These are phyloP conservation scores for Xylariaceae sp. DNA, from an alignment of 2,329 filamentous ascomycete species.

Conservation along the genomic window DNA sequence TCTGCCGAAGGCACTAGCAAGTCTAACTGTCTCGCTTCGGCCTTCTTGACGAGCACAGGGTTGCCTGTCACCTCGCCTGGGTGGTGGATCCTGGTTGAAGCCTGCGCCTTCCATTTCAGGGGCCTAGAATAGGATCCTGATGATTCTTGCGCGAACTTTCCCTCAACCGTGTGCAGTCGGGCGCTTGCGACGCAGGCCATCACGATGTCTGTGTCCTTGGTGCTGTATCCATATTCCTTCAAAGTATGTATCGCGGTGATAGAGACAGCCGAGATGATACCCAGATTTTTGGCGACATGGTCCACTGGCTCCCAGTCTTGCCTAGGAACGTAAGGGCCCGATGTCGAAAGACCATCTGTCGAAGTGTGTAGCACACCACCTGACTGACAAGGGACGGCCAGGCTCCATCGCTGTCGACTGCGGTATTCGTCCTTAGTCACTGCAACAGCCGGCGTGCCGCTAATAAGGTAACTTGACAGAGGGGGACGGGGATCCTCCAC, in stretches of 20 bases:
- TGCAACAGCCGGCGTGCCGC: conserved; percentile 27
- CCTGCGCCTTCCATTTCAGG: conserved; percentile 19
- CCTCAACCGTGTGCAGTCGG: conserved; percentile 25
- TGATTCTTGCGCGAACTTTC: conserved; percentile 1
- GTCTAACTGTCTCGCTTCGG: conserved; percentile 15
- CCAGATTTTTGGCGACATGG: conserved; percentile 25
- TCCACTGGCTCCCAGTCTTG: conserved; percentile 11
- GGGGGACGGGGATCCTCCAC: conserved; percentile 13
- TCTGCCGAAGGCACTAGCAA: conserved; percentile 32
- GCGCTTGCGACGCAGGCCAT: conserved; percentile 24
- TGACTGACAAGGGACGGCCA: conserved; percentile 30
- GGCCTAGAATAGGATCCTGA: not conserved
- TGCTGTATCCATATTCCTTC: not conserved
- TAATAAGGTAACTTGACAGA: conserved; percentile 14
- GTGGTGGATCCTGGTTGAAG: conserved; percentile 27
- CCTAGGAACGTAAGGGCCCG: not conserved
- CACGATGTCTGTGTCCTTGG: conserved; percentile 14
- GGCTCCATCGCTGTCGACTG: conserved; percentile 8
- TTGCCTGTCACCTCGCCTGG: conserved; percentile 34
- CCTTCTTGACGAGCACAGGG: conserved; percentile 19
- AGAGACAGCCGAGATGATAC: conserved; percentile 28
- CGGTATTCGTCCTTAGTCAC: not conserved
- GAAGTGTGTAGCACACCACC: conserved; percentile 30
- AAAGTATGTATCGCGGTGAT: not conserved
- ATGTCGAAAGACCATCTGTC: not conserved